Evolutionary conservation across 768 basidiomycete genomes (phyloP).

Genomic region (Cubamyces sp.): DNA sequence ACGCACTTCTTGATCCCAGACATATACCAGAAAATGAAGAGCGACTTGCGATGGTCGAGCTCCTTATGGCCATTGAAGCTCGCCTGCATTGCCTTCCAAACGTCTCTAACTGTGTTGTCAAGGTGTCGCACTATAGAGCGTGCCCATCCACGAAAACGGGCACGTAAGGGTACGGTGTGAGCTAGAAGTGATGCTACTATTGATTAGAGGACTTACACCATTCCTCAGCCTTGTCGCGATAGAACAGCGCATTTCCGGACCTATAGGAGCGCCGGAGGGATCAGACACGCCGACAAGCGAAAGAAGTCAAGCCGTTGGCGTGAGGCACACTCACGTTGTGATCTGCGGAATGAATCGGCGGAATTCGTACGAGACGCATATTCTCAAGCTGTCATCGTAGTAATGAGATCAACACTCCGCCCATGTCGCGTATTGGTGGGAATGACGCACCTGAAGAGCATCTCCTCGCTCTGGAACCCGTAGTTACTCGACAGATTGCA

Average conservation of each 20-base stretch:
- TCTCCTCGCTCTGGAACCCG: conserved; percentile 19
- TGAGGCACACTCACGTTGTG: conserved; percentile 13
- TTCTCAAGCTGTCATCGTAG: not conserved
- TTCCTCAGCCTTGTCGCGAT: conserved; percentile 21
- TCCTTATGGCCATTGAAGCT: not conserved
- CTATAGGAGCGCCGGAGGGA: not conserved
- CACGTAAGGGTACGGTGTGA: not conserved
- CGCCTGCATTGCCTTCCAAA: not conserved
- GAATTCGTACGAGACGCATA: conserved; percentile 22
- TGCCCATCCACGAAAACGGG: not conserved
- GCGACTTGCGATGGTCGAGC: conserved; percentile 22
- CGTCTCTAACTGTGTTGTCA: not conserved
- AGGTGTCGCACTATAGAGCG: conserved; percentile 1
- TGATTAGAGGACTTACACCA: conserved; percentile 13
- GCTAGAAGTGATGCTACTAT: no score
- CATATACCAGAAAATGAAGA: conserved; percentile 22
- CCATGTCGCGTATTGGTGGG: not conserved
- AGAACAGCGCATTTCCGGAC: conserved; percentile 15
- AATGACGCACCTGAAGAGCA: conserved; percentile 16
- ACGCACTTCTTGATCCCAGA: conserved; percentile 20
- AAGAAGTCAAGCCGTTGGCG: no score
- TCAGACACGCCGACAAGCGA: not conserved
- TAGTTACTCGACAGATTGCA: conserved; percentile 15
- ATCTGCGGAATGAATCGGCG: conserved; percentile 23
- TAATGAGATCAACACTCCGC: not conserved